Evolutionary conservation across 1,284 basidiomycete genomes (phyloP).

Genomic region (Hypsizygus ulmarius): DNA sequence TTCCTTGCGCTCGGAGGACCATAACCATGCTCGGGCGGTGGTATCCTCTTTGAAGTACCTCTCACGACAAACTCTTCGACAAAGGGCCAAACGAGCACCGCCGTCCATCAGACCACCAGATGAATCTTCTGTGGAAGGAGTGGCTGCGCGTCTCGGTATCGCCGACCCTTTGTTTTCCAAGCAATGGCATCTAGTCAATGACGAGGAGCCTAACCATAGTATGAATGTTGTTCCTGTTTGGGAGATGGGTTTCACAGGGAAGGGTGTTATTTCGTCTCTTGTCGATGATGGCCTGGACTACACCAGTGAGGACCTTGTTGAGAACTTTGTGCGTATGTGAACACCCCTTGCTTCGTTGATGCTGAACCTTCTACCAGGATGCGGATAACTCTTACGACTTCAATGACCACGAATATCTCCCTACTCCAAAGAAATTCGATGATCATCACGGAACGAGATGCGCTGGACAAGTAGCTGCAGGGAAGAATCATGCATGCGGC

Average conservation of each 20-base stretch:
- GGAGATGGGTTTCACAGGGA: slow-evolving; percentile 84
- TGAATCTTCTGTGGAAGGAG: slow-evolving; percentile 41
- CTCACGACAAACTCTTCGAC: slow-evolving; percentile 57
- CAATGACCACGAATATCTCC: slow-evolving; percentile 89
- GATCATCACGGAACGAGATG: slow-evolving; percentile 98
- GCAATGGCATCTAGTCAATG: slow-evolving; percentile 94
- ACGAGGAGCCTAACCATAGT: slow-evolving; percentile 70
- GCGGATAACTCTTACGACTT: slow-evolving; percentile 94
- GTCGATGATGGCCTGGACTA: slow-evolving; percentile 98
- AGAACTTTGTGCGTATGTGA: slow-evolving; percentile 77
- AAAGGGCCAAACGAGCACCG: slow-evolving; percentile 69
- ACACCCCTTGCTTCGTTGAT: slow-evolving; percentile 5
- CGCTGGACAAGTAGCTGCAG: slow-evolving; percentile 96
- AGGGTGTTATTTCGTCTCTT: slow-evolving; percentile 84
- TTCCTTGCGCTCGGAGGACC: slow-evolving; percentile 39
- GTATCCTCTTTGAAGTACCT: slow-evolving; percentile 58
- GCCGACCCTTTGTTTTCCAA: slow-evolving; percentile 83
- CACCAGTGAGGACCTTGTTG: slow-evolving; percentile 81
- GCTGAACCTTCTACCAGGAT: slow-evolving; percentile 50
- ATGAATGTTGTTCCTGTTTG: slow-evolving; percentile 87
- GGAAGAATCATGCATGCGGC: slow-evolving; percentile 94
- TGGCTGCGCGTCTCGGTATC: slow-evolving; percentile 68
- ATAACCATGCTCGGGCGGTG: slow-evolving; percentile 39
- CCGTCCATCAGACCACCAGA: slow-evolving; percentile 43
- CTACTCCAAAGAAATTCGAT: slow-evolving; percentile 84